Base-by-base conservation (phyloP, 2,329 filamentous ascomycete genomes). In the Neopestalotiopsis sp. region DNA sequence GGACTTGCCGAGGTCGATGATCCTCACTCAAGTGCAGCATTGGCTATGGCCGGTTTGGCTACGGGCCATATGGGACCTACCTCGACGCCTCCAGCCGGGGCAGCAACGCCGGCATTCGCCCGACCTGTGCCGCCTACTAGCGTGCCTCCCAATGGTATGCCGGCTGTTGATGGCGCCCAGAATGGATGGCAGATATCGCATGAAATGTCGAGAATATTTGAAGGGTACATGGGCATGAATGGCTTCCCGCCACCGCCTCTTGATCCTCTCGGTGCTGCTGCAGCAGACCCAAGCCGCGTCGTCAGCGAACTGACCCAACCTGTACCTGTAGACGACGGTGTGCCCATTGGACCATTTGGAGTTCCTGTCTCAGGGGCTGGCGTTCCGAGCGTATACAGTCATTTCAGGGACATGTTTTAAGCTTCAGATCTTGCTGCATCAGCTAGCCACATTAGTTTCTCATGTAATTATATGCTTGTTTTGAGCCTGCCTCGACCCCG, bases 1-100 rank as follows among this genome's bases (percentile, higher is more conserved):
- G 92, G 92, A 0, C 83, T 92, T 24, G 80, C 82, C n/a, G 82
- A 78, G 52, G 85, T 88, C n/a, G 82, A 78, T 40, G 85, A 89
- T 69, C 80, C 85, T 0, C 86, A 88, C 70, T 85, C 83, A 12
- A 84, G 79, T 10, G 86, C 85, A 1, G 85, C 86, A 0, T 73
- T 88, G n/a, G 84, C 84, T 0, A 88, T 89, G 86, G 85, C 87
- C 62, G 86, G 85, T 1, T 78, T 89, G 5, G 86, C 86, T 4
- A 79, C 80, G 20, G 80, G 81, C 0, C 80, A 81, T 49, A 71
- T 74, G 66, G 71, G 70, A 3, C 74, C 71, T 2, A 71, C 67
- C n/a, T 12, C 62, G n/a, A 45, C 65, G 59, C 66, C 38, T 65
- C 72, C 32, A 61, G 71, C 49, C 9, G 20, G 32, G 30, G 20